Percentiles rank a stretch among this genome's conserved stretches.
phyloP scores from a whole-genome alignment of 1,284 basidiomycete genomes.

The Ustilago hordei region DNA sequence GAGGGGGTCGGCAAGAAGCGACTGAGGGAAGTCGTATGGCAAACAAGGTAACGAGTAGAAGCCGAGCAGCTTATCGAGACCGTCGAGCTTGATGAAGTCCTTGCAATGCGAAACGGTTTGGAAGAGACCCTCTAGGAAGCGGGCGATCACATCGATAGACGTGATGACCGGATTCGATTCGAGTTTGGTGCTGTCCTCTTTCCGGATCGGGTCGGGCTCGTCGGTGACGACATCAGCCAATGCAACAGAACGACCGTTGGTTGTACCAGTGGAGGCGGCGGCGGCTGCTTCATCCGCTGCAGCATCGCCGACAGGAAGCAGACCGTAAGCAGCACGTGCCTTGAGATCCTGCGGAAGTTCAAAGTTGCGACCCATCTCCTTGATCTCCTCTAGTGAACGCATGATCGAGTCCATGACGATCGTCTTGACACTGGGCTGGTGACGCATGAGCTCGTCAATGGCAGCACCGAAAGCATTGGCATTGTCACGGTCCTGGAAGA shows the following conservation, averaged over 20 bases:
- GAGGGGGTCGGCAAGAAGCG: constrained; percentile 83
- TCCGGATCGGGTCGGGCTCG: constrained; percentile 56
- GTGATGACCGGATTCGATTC: constrained; percentile 57
- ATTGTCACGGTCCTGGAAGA: constrained; percentile 93
- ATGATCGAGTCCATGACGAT: constrained; percentile 72
- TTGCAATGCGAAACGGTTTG: constrained; percentile 86
- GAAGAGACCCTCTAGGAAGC: constrained; percentile 85
- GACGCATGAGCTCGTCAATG: constrained; percentile 94
- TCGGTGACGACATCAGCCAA: constrained; percentile 57
- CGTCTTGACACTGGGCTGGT: constrained; percentile 88
- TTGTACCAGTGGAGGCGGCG: constrained; percentile 7
- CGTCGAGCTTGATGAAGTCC: constrained; percentile 87
- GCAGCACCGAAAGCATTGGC: constrained; percentile 86
- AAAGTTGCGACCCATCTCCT: constrained; percentile 77
- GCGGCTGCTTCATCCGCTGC: constrained; percentile 29
- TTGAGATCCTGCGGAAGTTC: constrained; percentile 40
- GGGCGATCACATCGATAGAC: constrained; percentile 64
- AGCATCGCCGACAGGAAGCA: constrained; percentile 38
- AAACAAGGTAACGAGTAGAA: constrained; percentile 86
- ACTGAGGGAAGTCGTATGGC: constrained; percentile 88
- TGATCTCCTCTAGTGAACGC: constrained; percentile 70
- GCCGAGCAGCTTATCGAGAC: constrained; percentile 80
- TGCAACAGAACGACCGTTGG: constrained; percentile 33
- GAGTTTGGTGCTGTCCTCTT: constrained; percentile 46
- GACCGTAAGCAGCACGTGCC: constrained; percentile 45